Percentiles rank a stretch among this genome's conserved stretches.
Evolutionary conservation across 78 protist genomes (phyloP).

Genomic region (Dictyostelium capitatum): DNA sequence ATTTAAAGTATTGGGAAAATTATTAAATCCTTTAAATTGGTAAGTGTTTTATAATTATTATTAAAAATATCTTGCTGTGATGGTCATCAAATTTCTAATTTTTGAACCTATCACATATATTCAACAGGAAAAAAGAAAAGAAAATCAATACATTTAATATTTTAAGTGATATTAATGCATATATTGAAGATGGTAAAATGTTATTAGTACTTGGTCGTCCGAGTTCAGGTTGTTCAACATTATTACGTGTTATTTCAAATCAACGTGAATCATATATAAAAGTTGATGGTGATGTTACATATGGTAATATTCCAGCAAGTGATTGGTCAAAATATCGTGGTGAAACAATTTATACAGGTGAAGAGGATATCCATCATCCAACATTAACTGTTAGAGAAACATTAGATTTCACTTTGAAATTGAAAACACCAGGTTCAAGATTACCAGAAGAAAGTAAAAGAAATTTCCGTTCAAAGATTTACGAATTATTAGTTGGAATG

Average conservation of each 20-base stretch:
- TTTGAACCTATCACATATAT: too few relatives aligned
- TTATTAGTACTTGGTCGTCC: slow-evolving; percentile 78
- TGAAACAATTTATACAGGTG: slow-evolving; percentile 64
- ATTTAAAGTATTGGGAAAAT: slow-evolving; percentile 1
- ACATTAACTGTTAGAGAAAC: slow-evolving; percentile 63
- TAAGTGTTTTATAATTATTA: too few relatives aligned
- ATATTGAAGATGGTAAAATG: slow-evolving; percentile 75
- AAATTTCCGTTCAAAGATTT: slow-evolving; percentile 56
- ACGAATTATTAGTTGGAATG: slow-evolving; percentile 51
- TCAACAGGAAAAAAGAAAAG: too few relatives aligned
- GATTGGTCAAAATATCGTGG: slow-evolving; percentile 62
- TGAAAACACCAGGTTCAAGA: slow-evolving; percentile 61
- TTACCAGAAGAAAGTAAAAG: slow-evolving; percentile 77
- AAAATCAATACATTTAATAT: slow-evolving; percentile 60
- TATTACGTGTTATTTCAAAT: slow-evolving; percentile 44
- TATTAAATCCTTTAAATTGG: slow-evolving; percentile 65
- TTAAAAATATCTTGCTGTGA: too few relatives aligned
- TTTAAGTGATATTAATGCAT: slow-evolving; percentile 58
- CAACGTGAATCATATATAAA: slow-evolving; percentile 51
- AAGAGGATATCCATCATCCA: slow-evolving; percentile 81
- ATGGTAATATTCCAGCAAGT: slow-evolving; percentile 57
- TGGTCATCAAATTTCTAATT: too few relatives aligned
- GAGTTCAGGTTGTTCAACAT: slow-evolving; percentile 68
- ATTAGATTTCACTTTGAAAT: slow-evolving; percentile 64
- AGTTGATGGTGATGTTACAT: slow-evolving; percentile 58